These are phyloP conservation scores for Kandelia obovata DNA, from an alignment of 345 rosid genomes.

Conservation along the genomic window DNA sequence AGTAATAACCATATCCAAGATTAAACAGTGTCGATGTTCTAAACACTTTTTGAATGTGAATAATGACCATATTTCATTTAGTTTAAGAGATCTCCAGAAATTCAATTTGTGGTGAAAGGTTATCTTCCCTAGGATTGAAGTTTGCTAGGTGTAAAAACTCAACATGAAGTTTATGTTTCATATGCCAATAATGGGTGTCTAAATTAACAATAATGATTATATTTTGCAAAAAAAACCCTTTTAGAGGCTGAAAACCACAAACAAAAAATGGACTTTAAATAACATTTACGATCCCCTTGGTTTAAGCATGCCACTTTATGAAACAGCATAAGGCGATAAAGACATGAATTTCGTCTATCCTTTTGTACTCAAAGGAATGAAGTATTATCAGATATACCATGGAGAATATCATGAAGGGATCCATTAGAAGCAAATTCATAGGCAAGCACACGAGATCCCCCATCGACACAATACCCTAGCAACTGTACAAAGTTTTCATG, in stretches of 20 bases:
- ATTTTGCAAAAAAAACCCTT: neutral
- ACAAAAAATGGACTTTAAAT: too few relatives aligned
- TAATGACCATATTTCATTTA: too few relatives aligned
- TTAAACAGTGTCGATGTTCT: neutral
- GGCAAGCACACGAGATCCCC: slow-evolving; percentile 72
- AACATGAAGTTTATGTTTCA: neutral
- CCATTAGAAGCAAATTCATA: slow-evolving; percentile 89
- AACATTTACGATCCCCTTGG: too few relatives aligned
- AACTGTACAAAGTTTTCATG: slow-evolving; percentile 75
- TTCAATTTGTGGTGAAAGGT: neutral
- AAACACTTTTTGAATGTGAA: too few relatives aligned
- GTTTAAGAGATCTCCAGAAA: too few relatives aligned
- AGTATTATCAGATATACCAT: slow-evolving; percentile 43
- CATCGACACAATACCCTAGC: slow-evolving; percentile 79
- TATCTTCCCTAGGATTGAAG: neutral
- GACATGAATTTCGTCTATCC: too few relatives aligned
- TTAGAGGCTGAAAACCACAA: too few relatives aligned
- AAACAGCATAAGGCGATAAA: too few relatives aligned
- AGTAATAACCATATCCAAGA: too few relatives aligned
- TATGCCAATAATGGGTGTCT: neutral
- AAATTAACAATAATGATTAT: neutral
- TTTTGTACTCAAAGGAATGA: neutral
- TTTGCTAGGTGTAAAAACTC: neutral
- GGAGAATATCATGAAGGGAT: slow-evolving; percentile 85
- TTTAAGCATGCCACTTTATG: too few relatives aligned